Conservation (phyloP, 805 yeast species). For the Pichia cabralensis region DNA sequence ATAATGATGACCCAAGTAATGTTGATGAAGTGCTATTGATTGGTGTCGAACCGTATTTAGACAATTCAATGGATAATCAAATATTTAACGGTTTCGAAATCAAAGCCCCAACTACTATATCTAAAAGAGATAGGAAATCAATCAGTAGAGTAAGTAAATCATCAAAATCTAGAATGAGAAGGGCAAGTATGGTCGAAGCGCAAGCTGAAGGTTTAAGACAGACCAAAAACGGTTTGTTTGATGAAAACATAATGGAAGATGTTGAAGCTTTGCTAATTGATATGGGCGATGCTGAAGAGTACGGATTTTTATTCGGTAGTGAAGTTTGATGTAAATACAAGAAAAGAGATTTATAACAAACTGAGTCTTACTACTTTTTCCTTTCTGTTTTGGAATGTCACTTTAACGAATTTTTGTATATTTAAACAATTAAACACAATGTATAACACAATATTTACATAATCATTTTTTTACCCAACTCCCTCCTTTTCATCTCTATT, state of each 20-base stretch:
- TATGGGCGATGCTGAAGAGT: slow-evolving; percentile 32
- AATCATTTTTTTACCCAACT: background rate
- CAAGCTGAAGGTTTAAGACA: slow-evolving; percentile 66
- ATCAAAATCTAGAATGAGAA: slow-evolving; percentile 34
- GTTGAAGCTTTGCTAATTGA: slow-evolving; percentile 63
- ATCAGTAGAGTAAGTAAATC: slow-evolving; percentile 9
- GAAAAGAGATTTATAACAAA: too few species aligned
- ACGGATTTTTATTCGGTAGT: slow-evolving; percentile 28
- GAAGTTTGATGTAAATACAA: too few species aligned
- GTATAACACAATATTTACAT: background rate
- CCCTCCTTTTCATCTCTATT: background rate
- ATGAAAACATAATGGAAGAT: slow-evolving; percentile 63
- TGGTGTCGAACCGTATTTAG: slow-evolving; percentile 7
- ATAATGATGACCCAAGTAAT: background rate
- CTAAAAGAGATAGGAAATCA: slow-evolving; percentile 4
- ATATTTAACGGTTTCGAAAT: slow-evolving; percentile 6
- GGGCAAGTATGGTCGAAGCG: slow-evolving; percentile 66
- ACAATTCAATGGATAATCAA: background rate
- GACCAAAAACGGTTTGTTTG: slow-evolving; percentile 67
- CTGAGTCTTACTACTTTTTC: background rate
- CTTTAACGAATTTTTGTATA: background rate
- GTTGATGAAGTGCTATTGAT: slow-evolving; percentile 9
- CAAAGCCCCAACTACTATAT: slow-evolving; percentile 3
- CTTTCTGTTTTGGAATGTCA: background rate
- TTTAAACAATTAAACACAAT: background rate